Conservation (phyloP, 805 yeast species). For the Pichia deserticola region DNA sequence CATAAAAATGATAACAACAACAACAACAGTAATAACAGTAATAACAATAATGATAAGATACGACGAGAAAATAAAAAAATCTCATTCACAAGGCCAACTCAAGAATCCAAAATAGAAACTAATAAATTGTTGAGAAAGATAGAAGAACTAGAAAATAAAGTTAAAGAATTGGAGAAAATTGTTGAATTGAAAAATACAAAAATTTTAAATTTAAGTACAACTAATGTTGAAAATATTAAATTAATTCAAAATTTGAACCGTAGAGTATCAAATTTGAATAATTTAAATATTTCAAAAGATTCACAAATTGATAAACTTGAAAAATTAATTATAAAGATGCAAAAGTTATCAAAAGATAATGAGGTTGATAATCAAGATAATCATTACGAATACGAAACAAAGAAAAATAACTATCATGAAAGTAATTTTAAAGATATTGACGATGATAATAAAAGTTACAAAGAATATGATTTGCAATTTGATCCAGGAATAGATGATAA, state of each 20-base stretch:
- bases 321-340: not conserved
- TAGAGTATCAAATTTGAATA: not conserved
- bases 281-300: not conserved
- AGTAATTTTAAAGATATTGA: not conserved
- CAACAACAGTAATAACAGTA: not conserved
- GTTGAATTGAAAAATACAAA: constrained; percentile 7
- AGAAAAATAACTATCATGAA: no score
- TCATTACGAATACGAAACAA: not conserved
- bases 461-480: no score
- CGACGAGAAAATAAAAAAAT: not conserved
- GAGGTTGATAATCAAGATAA: not conserved
- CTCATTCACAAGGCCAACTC: no score
- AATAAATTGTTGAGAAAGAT: not conserved
- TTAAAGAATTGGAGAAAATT: constrained; percentile 3
- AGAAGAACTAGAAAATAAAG: not conserved
- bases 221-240: not conserved
- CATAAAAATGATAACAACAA: not conserved
- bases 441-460: constrained; percentile 1
- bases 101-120: no score
- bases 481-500: not conserved
- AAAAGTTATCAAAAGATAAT: not conserved
- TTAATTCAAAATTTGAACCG: not conserved
- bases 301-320: not conserved
- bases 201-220: constrained; percentile 2
- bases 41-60: not conserved